Evolutionary conservation across 225 moss, liverwort and hornwort genomes (phyloP).

Genomic region (Ulota crispa): DNA sequence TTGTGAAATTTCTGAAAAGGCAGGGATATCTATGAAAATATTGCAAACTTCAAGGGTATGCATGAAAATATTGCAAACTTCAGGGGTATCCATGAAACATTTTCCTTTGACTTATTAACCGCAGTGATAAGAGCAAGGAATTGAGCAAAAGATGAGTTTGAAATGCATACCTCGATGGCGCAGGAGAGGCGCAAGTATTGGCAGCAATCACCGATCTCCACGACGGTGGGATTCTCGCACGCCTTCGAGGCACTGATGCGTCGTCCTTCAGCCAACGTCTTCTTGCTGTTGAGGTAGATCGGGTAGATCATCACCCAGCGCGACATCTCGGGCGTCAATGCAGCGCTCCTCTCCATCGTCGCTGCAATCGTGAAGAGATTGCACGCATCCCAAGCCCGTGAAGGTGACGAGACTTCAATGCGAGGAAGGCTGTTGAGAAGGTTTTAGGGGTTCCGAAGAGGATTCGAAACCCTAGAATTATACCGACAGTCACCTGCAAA

Average conservation of each 20-base stretch:
- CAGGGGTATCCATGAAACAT: no score
- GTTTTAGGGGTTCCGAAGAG: background rate
- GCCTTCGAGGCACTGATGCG: conserved; percentile 58
- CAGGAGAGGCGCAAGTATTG: conserved; percentile 62
- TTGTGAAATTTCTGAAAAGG: no score
- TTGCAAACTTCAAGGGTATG: no score
- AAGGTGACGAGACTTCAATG: no score
- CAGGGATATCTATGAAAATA: no score
- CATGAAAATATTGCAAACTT: no score
- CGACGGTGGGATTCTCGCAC: conserved; percentile 69
- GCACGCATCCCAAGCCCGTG: no score
- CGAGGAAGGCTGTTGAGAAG: background rate
- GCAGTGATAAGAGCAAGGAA: background rate
- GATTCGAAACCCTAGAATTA: background rate
- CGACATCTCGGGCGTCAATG: conserved; percentile 33
- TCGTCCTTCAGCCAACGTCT: conserved; percentile 76
- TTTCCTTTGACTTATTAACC: background rate
- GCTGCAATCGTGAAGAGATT: background rate
- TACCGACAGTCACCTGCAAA: background rate
- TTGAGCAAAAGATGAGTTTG: background rate
- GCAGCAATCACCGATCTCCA: conserved; percentile 68
- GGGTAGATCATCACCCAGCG: conserved; percentile 78
- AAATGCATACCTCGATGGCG: conserved; percentile 48
- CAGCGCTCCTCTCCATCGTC: conserved; percentile 8
- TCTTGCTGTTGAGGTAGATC: conserved; percentile 79